A percentile compares a stretch with the other conserved stretches of the same genome.
These are phyloP conservation scores for Myxozyma melibiosi DNA, from an alignment of 805 yeast species.

Conservation along the genomic window DNA sequence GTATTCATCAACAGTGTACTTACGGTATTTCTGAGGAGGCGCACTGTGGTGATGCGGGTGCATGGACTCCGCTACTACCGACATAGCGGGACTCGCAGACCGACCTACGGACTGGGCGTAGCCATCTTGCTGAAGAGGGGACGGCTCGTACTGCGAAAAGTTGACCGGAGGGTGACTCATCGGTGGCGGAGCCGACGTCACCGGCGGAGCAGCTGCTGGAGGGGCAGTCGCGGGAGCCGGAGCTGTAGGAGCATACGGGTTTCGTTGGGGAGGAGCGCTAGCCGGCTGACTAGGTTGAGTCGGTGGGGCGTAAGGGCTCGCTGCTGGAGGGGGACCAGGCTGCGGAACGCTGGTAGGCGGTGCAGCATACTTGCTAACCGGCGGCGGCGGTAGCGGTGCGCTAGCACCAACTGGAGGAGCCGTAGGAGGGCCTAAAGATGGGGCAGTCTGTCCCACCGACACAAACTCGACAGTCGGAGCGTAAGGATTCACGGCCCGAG, in stretches of 20 bases:
- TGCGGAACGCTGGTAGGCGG: constrained; percentile 37
- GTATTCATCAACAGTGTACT: neutral
- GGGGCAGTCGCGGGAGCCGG: constrained; percentile 13
- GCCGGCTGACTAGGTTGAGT: constrained; percentile 12
- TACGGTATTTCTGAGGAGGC: constrained; percentile 37
- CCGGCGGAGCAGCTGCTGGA: constrained; percentile 25
- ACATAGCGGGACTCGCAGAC: constrained; percentile 35
- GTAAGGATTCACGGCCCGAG: constrained; percentile 15
- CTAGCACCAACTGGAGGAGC: constrained; percentile 17
- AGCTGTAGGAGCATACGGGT: constrained; percentile 28
- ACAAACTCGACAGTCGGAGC: constrained; percentile 29
- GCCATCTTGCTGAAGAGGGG: constrained; percentile 41
- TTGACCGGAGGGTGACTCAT: constrained; percentile 22
- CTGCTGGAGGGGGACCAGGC: constrained; percentile 38
- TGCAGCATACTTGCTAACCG: constrained; percentile 12
- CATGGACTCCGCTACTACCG: constrained; percentile 37
- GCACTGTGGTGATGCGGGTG: constrained; percentile 33
- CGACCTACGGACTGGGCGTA: constrained; percentile 36
- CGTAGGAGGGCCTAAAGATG: constrained; percentile 3
- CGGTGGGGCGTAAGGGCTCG: constrained; percentile 49
- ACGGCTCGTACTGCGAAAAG: constrained; percentile 40
- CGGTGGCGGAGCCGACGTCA: constrained; percentile 18
- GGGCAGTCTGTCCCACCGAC: constrained; percentile 20
- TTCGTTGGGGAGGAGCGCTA: constrained; percentile 8
- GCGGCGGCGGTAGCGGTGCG: constrained; percentile 17